These are phyloP conservation scores for Cubamyces lactineus DNA, from an alignment of 768 basidiomycete genomes.

Conservation along the genomic window DNA sequence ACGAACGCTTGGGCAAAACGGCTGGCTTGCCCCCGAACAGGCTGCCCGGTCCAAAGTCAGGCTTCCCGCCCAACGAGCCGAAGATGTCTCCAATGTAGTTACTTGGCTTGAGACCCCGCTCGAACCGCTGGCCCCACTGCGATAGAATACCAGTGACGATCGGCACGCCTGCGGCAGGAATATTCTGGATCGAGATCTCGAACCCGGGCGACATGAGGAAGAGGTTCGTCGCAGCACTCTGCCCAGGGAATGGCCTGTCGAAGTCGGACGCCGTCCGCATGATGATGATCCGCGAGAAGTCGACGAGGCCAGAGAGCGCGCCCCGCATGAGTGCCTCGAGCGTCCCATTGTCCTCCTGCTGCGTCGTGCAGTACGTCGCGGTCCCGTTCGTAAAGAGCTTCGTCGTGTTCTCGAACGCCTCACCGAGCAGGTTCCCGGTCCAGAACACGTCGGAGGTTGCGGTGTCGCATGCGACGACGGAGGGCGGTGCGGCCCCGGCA, in stretches of 20 bases:
- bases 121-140: constrained; percentile 40
- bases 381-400: constrained; percentile 38
- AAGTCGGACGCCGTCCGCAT: constrained; percentile 44
- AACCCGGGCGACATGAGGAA: constrained; percentile 39
- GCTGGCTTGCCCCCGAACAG: constrained; percentile 16
- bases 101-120: constrained; percentile 35
- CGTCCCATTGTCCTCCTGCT: constrained; percentile 47
- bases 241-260: constrained; percentile 31
- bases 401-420: constrained; percentile 43
- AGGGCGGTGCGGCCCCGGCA: constrained; percentile 37
- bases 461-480: constrained; percentile 40
- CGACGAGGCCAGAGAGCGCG: constrained; percentile 37
- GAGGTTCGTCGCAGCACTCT: constrained; percentile 33
- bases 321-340: constrained; percentile 44
- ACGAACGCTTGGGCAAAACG: background rate
- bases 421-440: constrained; percentile 40
- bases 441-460: constrained; percentile 44
- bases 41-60: constrained; percentile 34
- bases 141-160: constrained; percentile 42
- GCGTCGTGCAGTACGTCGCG: constrained; percentile 39
- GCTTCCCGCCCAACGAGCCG: constrained; percentile 34
- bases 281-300: constrained; percentile 42
- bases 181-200: constrained; percentile 39
- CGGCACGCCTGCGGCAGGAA: constrained; percentile 40
- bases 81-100: constrained; percentile 38